Evolutionary conservation across 2,329 filamentous ascomycete species (phyloP).

Genomic region (Epichloe festucae): DNA sequence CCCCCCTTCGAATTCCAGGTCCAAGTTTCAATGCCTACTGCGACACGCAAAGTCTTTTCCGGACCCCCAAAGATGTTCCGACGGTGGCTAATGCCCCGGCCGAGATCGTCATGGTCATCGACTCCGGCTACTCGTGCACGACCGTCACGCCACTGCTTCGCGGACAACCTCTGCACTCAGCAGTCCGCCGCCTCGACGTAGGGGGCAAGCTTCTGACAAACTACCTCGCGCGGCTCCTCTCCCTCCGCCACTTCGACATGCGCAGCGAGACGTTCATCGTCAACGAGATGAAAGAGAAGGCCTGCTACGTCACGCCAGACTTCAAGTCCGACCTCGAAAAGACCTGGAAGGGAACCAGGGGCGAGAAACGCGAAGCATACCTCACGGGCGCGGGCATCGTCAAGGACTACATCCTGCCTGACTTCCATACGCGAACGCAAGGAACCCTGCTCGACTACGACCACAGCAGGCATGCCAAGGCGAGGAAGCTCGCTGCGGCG

Average conservation of each 20-base stretch:
- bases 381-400: constrained; percentile 48
- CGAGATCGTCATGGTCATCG: constrained; percentile 77
- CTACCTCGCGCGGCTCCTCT: constrained; percentile 78
- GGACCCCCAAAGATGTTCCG: constrained; percentile 38
- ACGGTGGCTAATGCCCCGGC: constrained; percentile 38
- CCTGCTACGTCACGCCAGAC: constrained; percentile 69
- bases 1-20: constrained; percentile 29
- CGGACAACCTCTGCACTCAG: constrained; percentile 67
- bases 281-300: constrained; percentile 88
- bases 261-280: constrained; percentile 86
- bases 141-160: constrained; percentile 77
- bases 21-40: constrained; percentile 72
- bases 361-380: constrained; percentile 39
- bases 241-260: constrained; percentile 88
- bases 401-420: constrained; percentile 84
- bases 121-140: constrained; percentile 87
- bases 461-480: constrained; percentile 43
- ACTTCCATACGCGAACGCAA: constrained; percentile 47
- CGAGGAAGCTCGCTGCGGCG: constrained; percentile 31
- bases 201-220: constrained; percentile 92
- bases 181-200: constrained; percentile 73
- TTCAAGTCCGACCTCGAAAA: constrained; percentile 68
- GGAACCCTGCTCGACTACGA: constrained; percentile 72
- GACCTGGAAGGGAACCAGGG: constrained; percentile 66
- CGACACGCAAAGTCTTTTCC: constrained; percentile 57